Evolutionary conservation across 805 yeast genomes (phyloP), one percentile per base, ranked within the genome.

Genomic region (Candida boleticola): DNA sequence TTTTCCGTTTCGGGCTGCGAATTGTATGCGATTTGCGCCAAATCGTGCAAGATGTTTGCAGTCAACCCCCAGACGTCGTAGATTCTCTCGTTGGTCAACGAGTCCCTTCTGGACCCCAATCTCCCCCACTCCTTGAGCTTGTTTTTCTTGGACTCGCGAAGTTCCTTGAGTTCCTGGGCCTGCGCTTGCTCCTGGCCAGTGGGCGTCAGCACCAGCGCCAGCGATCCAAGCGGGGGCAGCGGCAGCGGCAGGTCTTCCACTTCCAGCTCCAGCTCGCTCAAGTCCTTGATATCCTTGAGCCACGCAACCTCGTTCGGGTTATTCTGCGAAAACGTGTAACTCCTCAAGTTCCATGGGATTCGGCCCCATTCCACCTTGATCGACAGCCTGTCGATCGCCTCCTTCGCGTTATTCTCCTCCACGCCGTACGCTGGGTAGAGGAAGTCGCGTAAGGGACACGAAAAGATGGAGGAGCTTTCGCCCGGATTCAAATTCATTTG

Each of bases 51-150:
- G 7, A 85, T 85, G 54, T 83, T 84, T 2, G 90, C 92, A 0
- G 93, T 85, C 29, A 85, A 63, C 0, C 95, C 95, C 95, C 93
- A 85, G 3, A 86, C 82, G 53, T 84, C 85, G 53, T 85, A 79
- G 29, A 81, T 73, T 42, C 73, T 69, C 34, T 63, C 66, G 58
- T 78, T 55, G 50, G 74, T 58, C 18, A 48, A 55, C 10, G 64
- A 54, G 42, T 68, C 64, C 18, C 70, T 47, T 37, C 74, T 52
- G 7, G 70, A 54, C 2, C 76, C 76, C 36, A 59, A 46, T 38
- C 63, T 54, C 13, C 76, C 76, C 74, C 74, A 70, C 11, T 34
- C 40, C 4, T 51, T 40, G 21, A 65, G 44, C 19, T 63, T 45
- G 11, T 44, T 44, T 34, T 44, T 42, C 43, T 43, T 49, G 13